Evolutionary conservation across 2,329 filamentous ascomycete genomes (phyloP).

Genomic region (Botrytis squamosa): DNA sequence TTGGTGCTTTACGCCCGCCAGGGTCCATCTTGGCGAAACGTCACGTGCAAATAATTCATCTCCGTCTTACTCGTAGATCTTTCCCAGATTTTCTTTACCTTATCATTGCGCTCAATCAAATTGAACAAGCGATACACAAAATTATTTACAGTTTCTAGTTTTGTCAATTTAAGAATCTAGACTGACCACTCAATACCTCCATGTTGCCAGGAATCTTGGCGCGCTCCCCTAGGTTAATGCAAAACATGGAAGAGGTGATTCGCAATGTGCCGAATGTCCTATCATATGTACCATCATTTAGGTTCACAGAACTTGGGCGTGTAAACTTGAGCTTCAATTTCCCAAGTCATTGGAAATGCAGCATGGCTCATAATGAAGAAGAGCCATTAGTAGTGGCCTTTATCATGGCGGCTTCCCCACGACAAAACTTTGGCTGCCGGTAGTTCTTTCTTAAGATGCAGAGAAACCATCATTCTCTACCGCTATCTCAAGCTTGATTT

Average conservation of each 20-base stretch:
- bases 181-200: background rate
- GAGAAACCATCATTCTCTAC: no score
- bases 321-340: background rate
- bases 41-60: background rate
- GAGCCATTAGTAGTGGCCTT: background rate
- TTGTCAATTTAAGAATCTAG: background rate
- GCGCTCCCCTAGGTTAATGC: background rate
- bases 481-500: background rate
- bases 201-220: background rate
- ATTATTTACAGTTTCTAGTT: background rate
- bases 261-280: background rate
- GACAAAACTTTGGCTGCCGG: background rate
- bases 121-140: background rate
- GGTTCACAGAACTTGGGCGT: background rate
- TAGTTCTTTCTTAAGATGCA: background rate
- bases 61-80: background rate
- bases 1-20: background rate
- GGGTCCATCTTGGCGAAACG: background rate
- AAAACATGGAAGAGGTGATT: background rate
- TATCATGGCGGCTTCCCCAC: background rate
- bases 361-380: background rate
- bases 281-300: background rate
- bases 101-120: background rate
- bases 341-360: background rate
- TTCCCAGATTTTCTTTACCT: background rate